Evolutionary conservation across 495 filamentous ascomycete species (phyloP).

Genomic region (Talaromyces nanjingensis): DNA sequence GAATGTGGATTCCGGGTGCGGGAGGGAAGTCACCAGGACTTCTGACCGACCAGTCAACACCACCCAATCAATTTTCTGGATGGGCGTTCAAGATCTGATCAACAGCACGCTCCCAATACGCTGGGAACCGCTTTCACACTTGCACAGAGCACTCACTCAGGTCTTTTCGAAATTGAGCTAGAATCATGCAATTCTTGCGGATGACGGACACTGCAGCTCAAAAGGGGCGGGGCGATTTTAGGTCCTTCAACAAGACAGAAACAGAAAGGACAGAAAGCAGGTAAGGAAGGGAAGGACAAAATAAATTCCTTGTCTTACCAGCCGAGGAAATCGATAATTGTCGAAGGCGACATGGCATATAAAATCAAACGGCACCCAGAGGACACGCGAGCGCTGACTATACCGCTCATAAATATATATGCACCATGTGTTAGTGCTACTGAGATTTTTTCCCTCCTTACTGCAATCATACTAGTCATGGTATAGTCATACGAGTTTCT

Average conservation of each 20-base stretch:
- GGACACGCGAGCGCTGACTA: not conserved
- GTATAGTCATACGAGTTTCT: not conserved
- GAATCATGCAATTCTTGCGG: not conserved
- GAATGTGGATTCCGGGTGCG: slow-evolving; percentile 6
- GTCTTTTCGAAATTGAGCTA: not conserved
- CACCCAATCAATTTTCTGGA: not conserved
- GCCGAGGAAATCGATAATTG: not conserved
- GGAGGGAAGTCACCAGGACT: slow-evolving; percentile 7
- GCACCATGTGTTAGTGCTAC: not conserved
- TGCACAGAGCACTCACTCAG: not conserved
- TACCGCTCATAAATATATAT: not conserved
- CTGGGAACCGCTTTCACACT: not conserved
- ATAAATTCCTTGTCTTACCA: not conserved
- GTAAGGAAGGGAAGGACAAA: not conserved
- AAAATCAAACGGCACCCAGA: not conserved
- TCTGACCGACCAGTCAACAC: not conserved
- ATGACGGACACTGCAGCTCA: not conserved
- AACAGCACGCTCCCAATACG: not conserved
- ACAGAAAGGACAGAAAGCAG: not conserved
- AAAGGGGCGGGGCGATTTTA: not conserved
- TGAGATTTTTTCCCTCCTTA: not conserved
- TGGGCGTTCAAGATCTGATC: not conserved
- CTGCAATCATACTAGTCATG: slow-evolving; percentile 5
- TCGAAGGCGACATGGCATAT: not conserved
- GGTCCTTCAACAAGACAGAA: not conserved